Conservation (phyloP, 208 protist genomes). For the Trypanosoma platydactyli region DNA sequence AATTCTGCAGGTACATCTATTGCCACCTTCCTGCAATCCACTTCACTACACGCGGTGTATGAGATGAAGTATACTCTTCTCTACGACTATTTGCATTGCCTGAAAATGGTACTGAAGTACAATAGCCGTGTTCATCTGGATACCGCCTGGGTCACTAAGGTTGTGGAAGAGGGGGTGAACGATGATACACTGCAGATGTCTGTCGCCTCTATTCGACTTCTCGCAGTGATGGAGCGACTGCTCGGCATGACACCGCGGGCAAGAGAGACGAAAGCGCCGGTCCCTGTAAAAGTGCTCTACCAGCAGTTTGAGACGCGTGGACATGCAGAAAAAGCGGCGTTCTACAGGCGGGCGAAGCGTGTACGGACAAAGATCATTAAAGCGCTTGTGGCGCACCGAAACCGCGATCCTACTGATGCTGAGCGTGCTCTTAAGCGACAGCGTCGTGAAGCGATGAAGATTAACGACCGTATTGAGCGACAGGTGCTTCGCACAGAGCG, state of each 20-base stretch:
- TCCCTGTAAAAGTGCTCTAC: constrained; percentile 80
- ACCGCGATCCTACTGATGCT: constrained; percentile 70
- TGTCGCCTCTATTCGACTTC: constrained; percentile 63
- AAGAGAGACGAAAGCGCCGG: constrained; percentile 72
- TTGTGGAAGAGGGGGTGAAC: constrained; percentile 62
- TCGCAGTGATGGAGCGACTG: constrained; percentile 66
- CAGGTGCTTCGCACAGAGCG: constrained; percentile 54
- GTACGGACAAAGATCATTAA: constrained; percentile 72
- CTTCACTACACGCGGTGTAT: constrained; percentile 60
- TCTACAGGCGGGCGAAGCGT: constrained; percentile 57
- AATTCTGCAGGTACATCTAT: constrained; percentile 43
- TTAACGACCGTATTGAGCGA: constrained; percentile 81
- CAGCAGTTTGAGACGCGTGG: constrained; percentile 59
- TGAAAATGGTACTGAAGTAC: constrained; percentile 87
- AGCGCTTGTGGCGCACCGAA: constrained; percentile 75
- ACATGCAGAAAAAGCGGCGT: constrained; percentile 44
- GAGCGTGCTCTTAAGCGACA: constrained; percentile 69
- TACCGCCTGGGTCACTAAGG: constrained; percentile 46
- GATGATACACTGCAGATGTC: constrained; percentile 75
- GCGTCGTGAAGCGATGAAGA: constrained; percentile 66
- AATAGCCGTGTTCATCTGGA: constrained; percentile 80
- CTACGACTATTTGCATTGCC: constrained; percentile 75
- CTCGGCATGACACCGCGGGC: constrained; percentile 64
- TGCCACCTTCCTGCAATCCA: constrained; percentile 58
- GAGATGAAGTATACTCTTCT: constrained; percentile 84